phyloP scores from a whole-genome alignment of 148 eudicot species.

The Rhododendron ovatum region DNA sequence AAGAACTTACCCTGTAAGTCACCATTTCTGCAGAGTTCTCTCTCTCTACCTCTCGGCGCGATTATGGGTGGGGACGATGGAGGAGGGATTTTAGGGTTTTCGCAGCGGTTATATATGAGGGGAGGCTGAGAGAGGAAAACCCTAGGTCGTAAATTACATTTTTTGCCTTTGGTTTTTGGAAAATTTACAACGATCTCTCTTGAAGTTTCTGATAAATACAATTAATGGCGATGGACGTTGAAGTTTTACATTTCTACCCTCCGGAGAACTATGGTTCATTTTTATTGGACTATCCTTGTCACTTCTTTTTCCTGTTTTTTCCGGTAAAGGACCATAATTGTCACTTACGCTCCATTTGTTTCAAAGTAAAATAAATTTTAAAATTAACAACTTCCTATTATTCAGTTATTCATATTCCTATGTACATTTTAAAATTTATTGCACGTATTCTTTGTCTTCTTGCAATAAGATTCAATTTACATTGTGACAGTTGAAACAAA shows the following conservation, averaged over 20 bases:
- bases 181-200: background rate
- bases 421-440: too few species aligned
- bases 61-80: background rate
- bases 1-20: constrained; percentile 17
- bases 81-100: background rate
- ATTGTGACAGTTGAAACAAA: too few species aligned
- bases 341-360: too few species aligned
- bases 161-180: background rate
- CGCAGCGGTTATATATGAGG: background rate
- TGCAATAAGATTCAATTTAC: too few species aligned
- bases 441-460: too few species aligned
- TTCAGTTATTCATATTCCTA: too few species aligned
- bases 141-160: background rate
- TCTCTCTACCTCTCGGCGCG: background rate
- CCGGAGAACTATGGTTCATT: background rate
- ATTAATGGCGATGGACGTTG: too few species aligned
- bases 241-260: background rate
- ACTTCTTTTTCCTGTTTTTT: too few species aligned
- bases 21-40: constrained; percentile 15
- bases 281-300: background rate
- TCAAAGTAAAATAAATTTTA: too few species aligned
- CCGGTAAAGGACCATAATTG: too few species aligned
- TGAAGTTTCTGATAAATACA: background rate
- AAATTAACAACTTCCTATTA: too few species aligned
- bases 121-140: background rate